Evolutionary conservation across 352 stramenopile genomes (phyloP), one percentile per base, ranked within the genome.

Genomic region (Pythium aphanidermatum): DNA sequence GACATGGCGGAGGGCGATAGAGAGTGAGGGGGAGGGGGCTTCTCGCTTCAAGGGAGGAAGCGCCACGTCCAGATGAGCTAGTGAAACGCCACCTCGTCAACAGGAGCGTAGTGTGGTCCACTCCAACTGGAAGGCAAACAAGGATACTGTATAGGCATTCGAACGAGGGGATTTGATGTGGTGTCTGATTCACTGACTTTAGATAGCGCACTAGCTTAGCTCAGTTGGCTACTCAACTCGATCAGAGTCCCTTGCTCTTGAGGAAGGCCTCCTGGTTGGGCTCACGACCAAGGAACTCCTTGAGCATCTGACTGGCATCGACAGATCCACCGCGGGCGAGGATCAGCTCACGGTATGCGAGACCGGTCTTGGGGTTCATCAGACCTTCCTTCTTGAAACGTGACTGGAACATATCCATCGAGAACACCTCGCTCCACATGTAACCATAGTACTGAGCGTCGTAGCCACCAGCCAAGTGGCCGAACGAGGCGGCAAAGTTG

Each of bases 391-490:
- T 77, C 68, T 90, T 79, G 68, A 96, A 95, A 20, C 79, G 70
- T 54, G 76, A 85, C 35, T 78, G 63, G 59, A 96, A 96, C 85
- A 96, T 95, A 54, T 95, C 85, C 55, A 88, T 85, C 49, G 80
- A 92, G 33, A 92, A 82, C 11, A 94, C 83, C 48, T 95, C 81
- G 44, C 81, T 92, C 83, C 85, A 96, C 70, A 96, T 77, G 72
- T 96, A 96, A 42, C 83, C 85, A 42, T 87, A 92, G 58, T 88
- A 89, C 65, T 88, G 70, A 3, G 78, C 74, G 35, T 90, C 74
- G 51, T 87, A 90, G 49, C 73, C 75, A 23, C 75, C 73, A 10
- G 66, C 78, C 49, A 96, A 58, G 65, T 96, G 85, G 12, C 75
- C 75, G 48, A 96, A 95, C 12, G 76, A 89, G 9, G 63, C 78